Conservation (phyloP, 176 grass and related monocot genomes). For the Hyparrhenia diplandra region DNA sequence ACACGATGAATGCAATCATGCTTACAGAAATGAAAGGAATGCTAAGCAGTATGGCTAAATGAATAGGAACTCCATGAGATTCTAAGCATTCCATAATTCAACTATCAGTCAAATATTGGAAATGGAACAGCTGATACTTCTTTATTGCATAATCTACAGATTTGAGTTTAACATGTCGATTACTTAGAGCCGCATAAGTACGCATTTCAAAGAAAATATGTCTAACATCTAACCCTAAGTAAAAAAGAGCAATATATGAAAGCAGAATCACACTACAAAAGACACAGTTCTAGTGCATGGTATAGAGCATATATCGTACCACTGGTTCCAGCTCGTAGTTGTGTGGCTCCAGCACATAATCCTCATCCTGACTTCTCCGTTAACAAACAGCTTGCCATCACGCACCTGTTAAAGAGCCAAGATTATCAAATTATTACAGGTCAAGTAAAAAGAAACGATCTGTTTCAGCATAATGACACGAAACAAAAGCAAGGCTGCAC, state of each 20-base stretch:
- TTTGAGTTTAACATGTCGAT: background rate
- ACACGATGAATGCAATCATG: background rate
- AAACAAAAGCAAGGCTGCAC: constrained; percentile 11
- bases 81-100: background rate
- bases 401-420: constrained; percentile 52
- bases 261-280: background rate
- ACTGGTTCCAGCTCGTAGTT: constrained; percentile 69
- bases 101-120: background rate
- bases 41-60: background rate
- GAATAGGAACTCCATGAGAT: background rate
- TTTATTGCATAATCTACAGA: background rate
- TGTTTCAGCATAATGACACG: constrained; percentile 13
- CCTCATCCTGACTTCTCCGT: constrained; percentile 72
- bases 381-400: constrained; percentile 86
- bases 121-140: background rate
- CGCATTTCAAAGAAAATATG: background rate
- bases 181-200: background rate
- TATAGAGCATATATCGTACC: constrained; percentile 41
- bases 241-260: background rate
- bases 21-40: background rate
- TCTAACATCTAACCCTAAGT: background rate
- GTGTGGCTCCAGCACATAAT: constrained; percentile 78
- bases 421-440: constrained; percentile 10
- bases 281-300: background rate
- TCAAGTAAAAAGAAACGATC: background rate